Evolutionary conservation across 768 basidiomycete genomes (phyloP), one percentile per base, ranked within the genome.

Genomic region (Termitomyces sp.): DNA sequence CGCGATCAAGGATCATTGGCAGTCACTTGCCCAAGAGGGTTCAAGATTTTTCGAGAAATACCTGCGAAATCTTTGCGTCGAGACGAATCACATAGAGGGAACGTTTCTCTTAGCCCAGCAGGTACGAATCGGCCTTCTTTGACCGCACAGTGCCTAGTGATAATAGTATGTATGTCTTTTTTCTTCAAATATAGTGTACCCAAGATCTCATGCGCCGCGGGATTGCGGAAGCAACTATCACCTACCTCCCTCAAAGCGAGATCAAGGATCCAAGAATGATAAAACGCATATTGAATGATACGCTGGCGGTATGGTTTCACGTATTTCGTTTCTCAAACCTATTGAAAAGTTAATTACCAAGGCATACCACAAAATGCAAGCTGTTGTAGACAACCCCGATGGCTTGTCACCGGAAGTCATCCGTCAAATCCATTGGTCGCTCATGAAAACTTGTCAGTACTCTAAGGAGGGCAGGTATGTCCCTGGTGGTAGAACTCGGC

Each of bases 11-110:
- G 45, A 55, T 15, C 48, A 41, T 33, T 69, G 67, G 69, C 52
- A 60, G 16, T 51, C 56, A 39, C 43, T 65, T 33, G 53, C 36
- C 23, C 25, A 46, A 5, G 44, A 44, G 2, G 62, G 52, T 25
- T 64, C 64, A 18, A 47, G 40, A 23, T 56, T 63, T 41, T 58
- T 56, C 35, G 29, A 36, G 4, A 41, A 51, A 5, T 66, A 68
- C 53, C 46, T 68, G 43, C 63, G 44, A 35, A 63, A 54, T 27
- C 53, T 66, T n/a, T 64, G 62, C 16, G 64, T 69, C 15, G 66
- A 70, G 52, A 67, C 68, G 16, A 68, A 68, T 54, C 66, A 65
- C 31, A 49, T 68, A 13, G 68, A 70, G 48, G 64, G 56, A 41
- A 60, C 53, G 6, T 68, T 68, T 52, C 50, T 62, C 23, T 32